phyloP scores from a whole-genome alignment of 75 land plant species.

The Pinus albicaulis region DNA sequence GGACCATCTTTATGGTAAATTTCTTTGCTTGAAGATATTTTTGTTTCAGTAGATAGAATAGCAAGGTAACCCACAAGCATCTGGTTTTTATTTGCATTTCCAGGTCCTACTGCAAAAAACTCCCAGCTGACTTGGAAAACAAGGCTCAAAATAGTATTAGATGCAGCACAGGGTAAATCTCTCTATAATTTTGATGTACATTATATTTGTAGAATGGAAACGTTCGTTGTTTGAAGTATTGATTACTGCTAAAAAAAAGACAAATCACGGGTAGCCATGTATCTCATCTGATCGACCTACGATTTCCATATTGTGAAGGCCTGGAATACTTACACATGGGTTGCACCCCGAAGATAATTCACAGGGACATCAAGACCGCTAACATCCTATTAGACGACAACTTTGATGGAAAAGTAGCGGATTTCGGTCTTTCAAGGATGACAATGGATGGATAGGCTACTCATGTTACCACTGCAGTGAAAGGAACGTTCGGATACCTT shows the following conservation, averaged over 20 bases:
- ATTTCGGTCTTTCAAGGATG: slow-evolving; percentile 38
- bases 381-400: slow-evolving; percentile 29
- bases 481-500: slow-evolving; percentile 32
- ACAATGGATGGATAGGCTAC: slow-evolving; percentile 20
- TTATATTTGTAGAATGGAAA: no score
- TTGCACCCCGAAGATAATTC: slow-evolving; percentile 23
- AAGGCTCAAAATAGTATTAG: slow-evolving; percentile 5
- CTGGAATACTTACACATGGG: slow-evolving; percentile 19
- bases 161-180: neutral
- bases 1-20: slow-evolving; percentile 29
- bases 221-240: no score
- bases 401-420: slow-evolving; percentile 24
- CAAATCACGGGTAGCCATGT: neutral
- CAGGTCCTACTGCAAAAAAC: neutral
- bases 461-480: slow-evolving; percentile 21
- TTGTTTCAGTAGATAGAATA: neutral
- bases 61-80: neutral
- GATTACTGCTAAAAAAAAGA: no score
- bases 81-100: neutral
- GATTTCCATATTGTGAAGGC: neutral
- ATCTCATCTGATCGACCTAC: neutral
- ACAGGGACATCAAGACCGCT: slow-evolving; percentile 38
- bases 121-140: slow-evolving; percentile 1
- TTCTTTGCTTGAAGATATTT: neutral
- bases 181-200: neutral